Evolutionary conservation across 495 filamentous ascomycete species (phyloP).

Genomic region (Annulohypoxylon bovei): DNA sequence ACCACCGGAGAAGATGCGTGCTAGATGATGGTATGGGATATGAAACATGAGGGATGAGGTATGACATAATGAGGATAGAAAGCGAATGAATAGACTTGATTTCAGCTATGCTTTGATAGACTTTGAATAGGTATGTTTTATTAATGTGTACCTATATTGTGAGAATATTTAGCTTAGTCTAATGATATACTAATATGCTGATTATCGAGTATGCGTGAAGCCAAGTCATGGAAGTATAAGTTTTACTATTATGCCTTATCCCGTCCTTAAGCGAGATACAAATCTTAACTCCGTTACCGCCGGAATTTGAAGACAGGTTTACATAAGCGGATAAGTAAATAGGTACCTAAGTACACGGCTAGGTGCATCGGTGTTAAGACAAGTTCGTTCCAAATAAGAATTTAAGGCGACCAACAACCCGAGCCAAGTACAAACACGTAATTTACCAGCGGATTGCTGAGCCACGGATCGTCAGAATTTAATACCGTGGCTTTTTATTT

Average conservation of each 20-base stretch:
- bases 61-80: background rate
- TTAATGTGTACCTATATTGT: no score
- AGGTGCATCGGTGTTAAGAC: background rate
- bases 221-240: no score
- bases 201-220: no score
- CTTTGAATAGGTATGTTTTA: no score
- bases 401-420: background rate
- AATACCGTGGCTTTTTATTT: background rate
- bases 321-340: background rate
- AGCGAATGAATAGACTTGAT: constrained; percentile 1
- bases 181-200: no score
- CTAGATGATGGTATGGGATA: constrained; percentile 10
- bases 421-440: constrained; percentile 3
- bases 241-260: no score
- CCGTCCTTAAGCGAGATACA: no score
- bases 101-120: background rate
- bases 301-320: no score
- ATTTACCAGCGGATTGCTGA: background rate
- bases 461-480: constrained; percentile 3
- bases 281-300: no score
- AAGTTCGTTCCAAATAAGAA: background rate
- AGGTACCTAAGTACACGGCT: background rate
- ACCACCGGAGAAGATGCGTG: constrained; percentile 28
- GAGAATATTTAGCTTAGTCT: no score
- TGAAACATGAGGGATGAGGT: background rate